Conservation (phyloP, 2,329 filamentous ascomycete species). For the Pseudogymnoascus sp. region DNA sequence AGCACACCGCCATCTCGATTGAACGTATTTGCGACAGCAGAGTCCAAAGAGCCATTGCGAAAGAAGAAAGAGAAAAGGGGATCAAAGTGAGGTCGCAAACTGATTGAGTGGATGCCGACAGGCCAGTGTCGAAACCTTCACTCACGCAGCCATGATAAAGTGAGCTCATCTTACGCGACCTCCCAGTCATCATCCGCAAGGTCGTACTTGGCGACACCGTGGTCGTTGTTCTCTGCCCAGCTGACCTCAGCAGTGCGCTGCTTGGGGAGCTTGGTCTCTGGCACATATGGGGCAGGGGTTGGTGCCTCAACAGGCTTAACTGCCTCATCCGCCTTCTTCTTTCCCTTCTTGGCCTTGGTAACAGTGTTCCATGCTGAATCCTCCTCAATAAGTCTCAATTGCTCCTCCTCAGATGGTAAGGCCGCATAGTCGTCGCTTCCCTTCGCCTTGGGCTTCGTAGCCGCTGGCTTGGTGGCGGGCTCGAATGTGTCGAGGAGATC, state of each 20-base stretch:
- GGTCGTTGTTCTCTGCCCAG: conserved; percentile 1
- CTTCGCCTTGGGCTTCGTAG: conserved; percentile 17
- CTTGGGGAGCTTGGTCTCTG: neutral
- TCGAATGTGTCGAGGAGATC: conserved; percentile 55
- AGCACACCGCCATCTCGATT: neutral
- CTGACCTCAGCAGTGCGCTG: neutral
- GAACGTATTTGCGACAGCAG: neutral
- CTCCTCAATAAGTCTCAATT: conserved; percentile 48
- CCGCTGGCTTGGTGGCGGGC: conserved; percentile 28
- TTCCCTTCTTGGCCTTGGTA: conserved; percentile 38
- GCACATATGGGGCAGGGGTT: neutral
- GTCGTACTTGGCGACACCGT: conserved; percentile 2
- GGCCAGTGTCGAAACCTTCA: neutral
- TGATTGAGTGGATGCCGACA: neutral
- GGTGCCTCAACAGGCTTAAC: conserved; percentile 9
- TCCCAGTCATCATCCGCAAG: conserved; percentile 9
- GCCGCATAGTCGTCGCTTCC: conserved; percentile 12
- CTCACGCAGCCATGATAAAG: neutral
- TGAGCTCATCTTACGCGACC: conserved; percentile 9
- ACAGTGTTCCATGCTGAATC: conserved; percentile 52
- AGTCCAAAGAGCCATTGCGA: neutral
- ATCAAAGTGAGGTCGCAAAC: neutral
- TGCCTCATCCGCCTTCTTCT: conserved; percentile 20
- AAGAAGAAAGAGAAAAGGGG: neutral
- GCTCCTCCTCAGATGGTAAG: conserved; percentile 54